Evolutionary conservation across 805 yeast genomes (phyloP), one percentile per base, ranked within the genome.

Genomic region (Nakazawaea ishiwadae): DNA sequence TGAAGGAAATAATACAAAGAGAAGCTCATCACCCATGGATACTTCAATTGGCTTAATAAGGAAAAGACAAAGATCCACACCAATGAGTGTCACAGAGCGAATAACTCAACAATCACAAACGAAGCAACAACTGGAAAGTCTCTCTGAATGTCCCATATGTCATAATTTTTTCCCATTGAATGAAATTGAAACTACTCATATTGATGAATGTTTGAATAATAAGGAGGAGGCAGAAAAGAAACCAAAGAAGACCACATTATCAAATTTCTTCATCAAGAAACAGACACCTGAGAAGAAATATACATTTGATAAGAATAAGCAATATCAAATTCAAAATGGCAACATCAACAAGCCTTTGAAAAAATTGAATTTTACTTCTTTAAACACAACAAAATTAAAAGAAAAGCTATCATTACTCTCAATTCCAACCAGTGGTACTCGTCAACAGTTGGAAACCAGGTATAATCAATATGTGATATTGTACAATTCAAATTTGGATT

Each of bases 401-500:
- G 78, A 75, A 35, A 79, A 79, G 53, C 62, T 90, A 12, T 39
- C 66, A 1, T 67, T 72, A 6, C 55, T 76, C 17, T 75, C 76
- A 11, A 58, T 90, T 5, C 74, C 89, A 0, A 67, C 77, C 0
- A 58, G 56, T 8, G 98, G 97, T 0, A 60, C 81, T 1, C 67
- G 86, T 45, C 62, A 61, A 12, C 81, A 76, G 48, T 53, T 89
- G 50, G 90, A 85, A 46, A 61, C 73, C 15, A 62, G 98, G 31
- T 84, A 84, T 54, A 81, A 77, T 47, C 91, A 89, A 49, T 90
- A 79, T 64, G 77, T 83, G 42, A 76, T 80, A 24, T 54, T 88
- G 9, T 84, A 81, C 79, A 90, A 90, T 54, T 81, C 96, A 10
- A 88, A 88, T 53, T 71, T 80, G 32, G 96, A 88, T 54, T 73